These are phyloP conservation scores for Penicillium taxi DNA, from an alignment of 495 filamentous ascomycete genomes.

Conservation along the genomic window DNA sequence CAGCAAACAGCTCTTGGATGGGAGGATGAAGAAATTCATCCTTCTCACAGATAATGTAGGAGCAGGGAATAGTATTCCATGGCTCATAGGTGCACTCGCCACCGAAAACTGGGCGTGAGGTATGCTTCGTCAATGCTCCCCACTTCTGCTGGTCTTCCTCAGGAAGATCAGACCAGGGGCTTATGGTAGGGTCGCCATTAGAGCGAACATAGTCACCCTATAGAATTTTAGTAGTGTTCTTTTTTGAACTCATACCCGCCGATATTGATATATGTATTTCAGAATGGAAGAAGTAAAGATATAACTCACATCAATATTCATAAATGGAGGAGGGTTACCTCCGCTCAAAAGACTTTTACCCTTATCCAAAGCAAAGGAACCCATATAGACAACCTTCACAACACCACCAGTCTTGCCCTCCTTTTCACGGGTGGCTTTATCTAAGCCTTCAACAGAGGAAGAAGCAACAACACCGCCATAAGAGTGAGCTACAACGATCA, in stretches of 20 bases:
- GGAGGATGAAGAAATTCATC: conserved; percentile 21
- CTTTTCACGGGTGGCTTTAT: conserved; percentile 20
- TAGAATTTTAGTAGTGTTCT: neutral
- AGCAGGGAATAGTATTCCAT: conserved; percentile 17
- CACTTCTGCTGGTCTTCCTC: conserved; percentile 13
- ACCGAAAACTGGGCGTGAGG: conserved; percentile 17
- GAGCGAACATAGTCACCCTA: conserved; percentile 19
- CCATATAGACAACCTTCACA: conserved; percentile 32
- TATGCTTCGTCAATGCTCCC: conserved; percentile 9
- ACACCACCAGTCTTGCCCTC: conserved; percentile 33
- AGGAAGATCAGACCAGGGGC: conserved; percentile 20
- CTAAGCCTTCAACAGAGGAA: conserved; percentile 34
- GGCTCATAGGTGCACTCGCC: conserved; percentile 18
- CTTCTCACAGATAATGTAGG: conserved; percentile 28
- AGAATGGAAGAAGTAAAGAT: neutral
- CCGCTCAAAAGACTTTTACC: conserved; percentile 24
- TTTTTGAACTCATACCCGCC: too few relatives aligned
- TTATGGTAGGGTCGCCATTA: conserved; percentile 10
- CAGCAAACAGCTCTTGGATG: conserved; percentile 25
- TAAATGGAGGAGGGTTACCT: conserved; percentile 20
- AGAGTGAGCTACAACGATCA: conserved; percentile 43
- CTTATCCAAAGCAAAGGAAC: conserved; percentile 26
- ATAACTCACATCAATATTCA: conserved; percentile 24
- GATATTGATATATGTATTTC: too few relatives aligned
- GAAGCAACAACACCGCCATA: conserved; percentile 43